phyloP scores from a whole-genome alignment of 306 rosid genomes.

The Dryas drummondii region DNA sequence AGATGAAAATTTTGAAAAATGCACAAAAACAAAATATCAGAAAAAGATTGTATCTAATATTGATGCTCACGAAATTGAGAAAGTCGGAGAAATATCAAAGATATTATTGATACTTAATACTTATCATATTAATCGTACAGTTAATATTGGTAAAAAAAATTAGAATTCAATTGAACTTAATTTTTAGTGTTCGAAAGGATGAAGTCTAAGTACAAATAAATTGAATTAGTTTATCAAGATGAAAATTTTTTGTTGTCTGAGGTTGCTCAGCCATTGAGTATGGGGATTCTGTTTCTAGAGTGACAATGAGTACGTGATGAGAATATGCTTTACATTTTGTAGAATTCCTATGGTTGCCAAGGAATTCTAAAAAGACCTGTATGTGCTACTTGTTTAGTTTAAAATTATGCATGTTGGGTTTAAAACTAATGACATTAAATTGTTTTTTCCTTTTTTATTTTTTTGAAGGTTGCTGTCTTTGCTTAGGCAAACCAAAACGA shows the following conservation, averaged over 20 bases:
- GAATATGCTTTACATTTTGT: not conserved
- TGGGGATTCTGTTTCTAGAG: not conserved
- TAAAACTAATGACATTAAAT: not conserved
- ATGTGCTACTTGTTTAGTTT: not conserved
- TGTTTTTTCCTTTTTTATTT: not conserved
- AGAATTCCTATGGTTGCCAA: not conserved
- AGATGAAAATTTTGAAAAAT: no score
- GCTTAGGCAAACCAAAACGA: not conserved
- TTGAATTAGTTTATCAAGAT: not conserved
- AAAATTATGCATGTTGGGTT: not conserved
- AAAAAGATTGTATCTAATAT: not conserved
- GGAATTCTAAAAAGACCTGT: not conserved
- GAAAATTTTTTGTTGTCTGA: not conserved
- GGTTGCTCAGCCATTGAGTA: not conserved
- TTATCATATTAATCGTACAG: no score
- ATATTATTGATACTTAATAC: no score
- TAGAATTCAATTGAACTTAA: not conserved
- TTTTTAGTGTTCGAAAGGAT: not conserved
- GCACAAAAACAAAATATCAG: not conserved
- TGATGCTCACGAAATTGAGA: not conserved
- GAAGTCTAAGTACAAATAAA: not conserved
- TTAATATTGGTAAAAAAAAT: not conserved
- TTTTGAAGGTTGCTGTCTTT: constrained; percentile 11
- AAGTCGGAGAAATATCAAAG: no score
- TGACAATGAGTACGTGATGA: not conserved